These are phyloP conservation scores for Ceratobasidium sp. DNA, from an alignment of 1,284 basidiomycete species.

Conservation along the genomic window DNA sequence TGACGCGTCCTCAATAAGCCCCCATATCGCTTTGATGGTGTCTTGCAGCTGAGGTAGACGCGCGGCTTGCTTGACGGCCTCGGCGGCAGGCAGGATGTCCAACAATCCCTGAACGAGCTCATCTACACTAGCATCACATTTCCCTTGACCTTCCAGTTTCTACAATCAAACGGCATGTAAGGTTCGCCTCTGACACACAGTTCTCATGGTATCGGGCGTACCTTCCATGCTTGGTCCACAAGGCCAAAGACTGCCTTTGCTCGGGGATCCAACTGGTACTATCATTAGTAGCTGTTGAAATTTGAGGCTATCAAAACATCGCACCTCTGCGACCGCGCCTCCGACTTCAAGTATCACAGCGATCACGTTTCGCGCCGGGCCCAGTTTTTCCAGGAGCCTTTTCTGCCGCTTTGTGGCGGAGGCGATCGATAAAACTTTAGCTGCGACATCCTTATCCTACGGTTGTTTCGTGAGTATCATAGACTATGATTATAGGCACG, in stretches of 20 bases:
- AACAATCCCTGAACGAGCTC: neutral
- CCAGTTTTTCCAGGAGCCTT: neutral
- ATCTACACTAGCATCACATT: neutral
- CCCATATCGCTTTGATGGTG: neutral
- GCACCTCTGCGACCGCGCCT: neutral
- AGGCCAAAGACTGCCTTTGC: neutral
- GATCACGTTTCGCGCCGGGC: neutral
- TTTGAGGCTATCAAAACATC: neutral
- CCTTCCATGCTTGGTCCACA: neutral
- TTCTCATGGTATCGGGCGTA: too few relatives aligned
- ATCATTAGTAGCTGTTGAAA: neutral
- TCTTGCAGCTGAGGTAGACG: neutral
- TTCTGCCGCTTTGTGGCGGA: neutral
- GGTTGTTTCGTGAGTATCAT: too few relatives aligned
- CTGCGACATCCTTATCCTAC: neutral
- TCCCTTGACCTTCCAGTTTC: neutral
- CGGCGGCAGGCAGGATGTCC: neutral
- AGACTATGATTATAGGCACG: too few relatives aligned
- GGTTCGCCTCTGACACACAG: too few relatives aligned
- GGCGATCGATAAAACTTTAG: neutral
- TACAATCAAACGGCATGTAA: neutral
- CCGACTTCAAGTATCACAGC: neutral
- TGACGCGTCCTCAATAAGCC: constrained; percentile 9
- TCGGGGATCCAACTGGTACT: neutral
- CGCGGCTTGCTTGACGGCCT: neutral